Evolutionary conservation across 148 eudicot genomes (phyloP), one percentile per base, ranked within the genome.

Genomic region (Nepenthes mirabilis): DNA sequence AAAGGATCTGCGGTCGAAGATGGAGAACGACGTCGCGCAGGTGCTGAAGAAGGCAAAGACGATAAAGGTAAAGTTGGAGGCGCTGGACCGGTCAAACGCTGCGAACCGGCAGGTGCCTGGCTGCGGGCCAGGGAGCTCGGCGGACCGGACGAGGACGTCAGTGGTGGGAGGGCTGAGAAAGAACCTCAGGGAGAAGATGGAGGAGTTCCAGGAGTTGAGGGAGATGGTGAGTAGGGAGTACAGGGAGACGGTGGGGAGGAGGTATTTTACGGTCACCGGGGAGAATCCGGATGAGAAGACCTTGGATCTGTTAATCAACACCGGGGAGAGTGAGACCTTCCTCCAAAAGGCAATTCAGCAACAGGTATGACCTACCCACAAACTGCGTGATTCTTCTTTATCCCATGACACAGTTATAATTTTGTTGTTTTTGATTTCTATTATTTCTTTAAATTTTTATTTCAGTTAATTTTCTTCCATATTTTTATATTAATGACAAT

Each of bases 221-320:
- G 71, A 67, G 40, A 72, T 35, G 66, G 84, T 88, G 52, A 65
- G 77, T 2, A 70, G 47, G 11, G 95, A 91, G 77, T 82, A 91
- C 56, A 80, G 73, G 47, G 97, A 91, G 66, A 91, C 95, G 0
- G 83, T 91, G 33, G 76, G 80, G 75, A 67, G 97, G 48, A 63
- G 97, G 72, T 88, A 88, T 67, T 91, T 49, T 58, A 91, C 95
- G 0, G 97, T 91, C 2, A 91, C 95, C 0, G 97, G 97, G 0
- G 97, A 91, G 61, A 85, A 78, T 53, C 81, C 96, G 0, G 84
- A 83, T 55, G 97, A 88, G 61, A 61, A 71, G 14, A 73, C 77
- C 0, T 74, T 91, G 3, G 97, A 91, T 37, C 37, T 52, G 59
- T 61, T 91, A 76, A 85, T 88, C 11, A 77, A 82, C 32, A 91